Evolutionary conservation across 2,329 filamentous ascomycete genomes (phyloP), one percentile per base, ranked within the genome.

Genomic region (Trichoderma citrinoviride): DNA sequence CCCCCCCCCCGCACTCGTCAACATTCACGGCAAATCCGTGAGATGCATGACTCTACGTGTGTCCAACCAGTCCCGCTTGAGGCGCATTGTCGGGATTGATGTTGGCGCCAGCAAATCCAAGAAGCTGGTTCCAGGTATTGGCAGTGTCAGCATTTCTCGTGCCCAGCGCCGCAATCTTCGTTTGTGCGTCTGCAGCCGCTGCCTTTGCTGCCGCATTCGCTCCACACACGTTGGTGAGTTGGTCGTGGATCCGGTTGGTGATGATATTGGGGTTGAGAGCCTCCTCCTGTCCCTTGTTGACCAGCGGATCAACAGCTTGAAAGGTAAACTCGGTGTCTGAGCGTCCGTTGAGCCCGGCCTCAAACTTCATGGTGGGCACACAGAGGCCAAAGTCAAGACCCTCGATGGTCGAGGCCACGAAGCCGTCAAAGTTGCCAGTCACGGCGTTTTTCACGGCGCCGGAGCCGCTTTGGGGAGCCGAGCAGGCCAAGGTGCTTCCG

Each of bases 261-360:
- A 61, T 61, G 46, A 61, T 61, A 33, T 61, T 61, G 29, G 57
- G 57, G 46, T 61, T 61, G 29, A 61, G 57, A 3, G 57, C 57
- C 33, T 61, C 57, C 12, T 61, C 15, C 5, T 61, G 57, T 6
- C 57, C 57, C 23, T 61, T 61, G 57, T 61, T 61, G 33, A 61
- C 57, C 7, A 61, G 57, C 17, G 57, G 57, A 14, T 61, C 57
- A 12, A 61, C 50, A 1, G 57, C 57, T 17, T 61, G 57, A 15
- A 61, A 61, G 44, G 57, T 61, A 19, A 61, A 61, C 57, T 61
- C 57, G 7, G 44, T 61, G 29, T 41, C 33, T 4, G 46, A 50
- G 7, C 57, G 57, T 27, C 57, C 57, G 23, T 61, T 14, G n/a
- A 61, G 57, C 6, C 57, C 57, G 4, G 57, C 57, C 12, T 61